Evolutionary conservation across 2,329 filamentous ascomycete species (phyloP), one percentile per base, ranked within the genome.

Genomic region (Colletotrichum musae): DNA sequence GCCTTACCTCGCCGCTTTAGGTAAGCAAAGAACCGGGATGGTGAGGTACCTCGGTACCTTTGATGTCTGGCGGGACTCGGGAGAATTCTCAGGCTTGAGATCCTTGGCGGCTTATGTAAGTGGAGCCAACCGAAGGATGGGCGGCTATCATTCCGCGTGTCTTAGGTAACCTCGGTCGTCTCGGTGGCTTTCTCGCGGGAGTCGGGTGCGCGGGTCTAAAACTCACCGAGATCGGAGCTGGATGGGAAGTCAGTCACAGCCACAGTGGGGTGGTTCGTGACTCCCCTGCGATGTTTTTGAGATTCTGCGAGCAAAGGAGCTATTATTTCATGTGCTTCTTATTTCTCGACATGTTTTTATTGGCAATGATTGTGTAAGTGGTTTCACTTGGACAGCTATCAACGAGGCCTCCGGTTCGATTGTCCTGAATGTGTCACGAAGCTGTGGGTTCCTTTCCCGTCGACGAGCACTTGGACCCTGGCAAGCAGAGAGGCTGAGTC

Each of bases 211-310:
- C 65, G 65, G 65, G 51, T 58, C 48, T 9, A 41, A 62, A 54
- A 32, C 13, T 36, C 53, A 50, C 61, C 66, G 66, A 69, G 54
- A 59, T 69, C 66, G 66, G 66, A 69, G 61, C 32, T 32, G 12
- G 41, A 47, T 18, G 41, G 21, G n/a, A n/a, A 39, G 21, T 24
- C 47, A 66, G 52, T 36, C 5, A 24, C 32, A 64, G 60, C 48
- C 64, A 68, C 58, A 16, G 59, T 45, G 64, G 64, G 32, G 32
- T 36, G 32, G 32, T 36, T 36, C 32, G 47, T 59, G 32, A 28
- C 60, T 32, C 13, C 6, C 9, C 21, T 50, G 45, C 50, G 41
- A 43, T 51, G 16, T 43, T 56, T 36, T 57, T 24, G 21, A 43
- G 28, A 64, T 64, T 64, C 41, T 7, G 45, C 51, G 60, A 63